Evolutionary conservation across 805 yeast species (phyloP), one percentile per base, ranked within the genome.

Genomic region (Nakazawaea wickerhamii): DNA sequence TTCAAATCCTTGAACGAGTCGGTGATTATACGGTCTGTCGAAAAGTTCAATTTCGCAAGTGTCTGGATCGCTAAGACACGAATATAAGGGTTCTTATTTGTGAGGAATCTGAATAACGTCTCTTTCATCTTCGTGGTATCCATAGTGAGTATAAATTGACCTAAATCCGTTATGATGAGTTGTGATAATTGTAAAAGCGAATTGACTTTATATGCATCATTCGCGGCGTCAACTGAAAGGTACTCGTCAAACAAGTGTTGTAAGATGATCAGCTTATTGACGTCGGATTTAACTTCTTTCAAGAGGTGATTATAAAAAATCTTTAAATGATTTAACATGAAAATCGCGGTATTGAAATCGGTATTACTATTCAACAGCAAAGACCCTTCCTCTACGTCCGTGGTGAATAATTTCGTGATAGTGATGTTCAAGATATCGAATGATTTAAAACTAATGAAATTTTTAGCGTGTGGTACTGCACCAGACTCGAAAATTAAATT

Each of bases 41-140:
- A 34, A 25, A 25, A 25, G 22, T 25, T 19, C 55, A 54, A 51
- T 52, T 33, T 50, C 22, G 47, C 65, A 52, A 53, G 63, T 50
- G 48, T 54, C 31, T 67, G 67, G 28, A 59, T 61, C 0, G 79
- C 60, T 30, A 63, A 57, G 4, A 69, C 58, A 44, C 81, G 64
- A 5, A 71, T 53, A 27, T 61, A 60, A 41, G 65, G 68, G 22
- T 63, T 64, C 22, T 63, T 61, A 31, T 67, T 60, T 6, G 63
- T 55, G 27, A 69, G 57, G 6, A 75, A 50, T 17, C 59, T 57
- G 41, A 68, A 53, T 2, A 75, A 46, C 17, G 57, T 58, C 1
- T 51, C 41, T 26, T 67, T 59, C 0, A 73, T 54, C 19, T 60
- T 34, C 4, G 17, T 56, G 6, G 55, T 46, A 14, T 42, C 45